Base-by-base conservation (phyloP, 805 yeast genomes). In the Saccharomycopsis capsularis region DNA sequence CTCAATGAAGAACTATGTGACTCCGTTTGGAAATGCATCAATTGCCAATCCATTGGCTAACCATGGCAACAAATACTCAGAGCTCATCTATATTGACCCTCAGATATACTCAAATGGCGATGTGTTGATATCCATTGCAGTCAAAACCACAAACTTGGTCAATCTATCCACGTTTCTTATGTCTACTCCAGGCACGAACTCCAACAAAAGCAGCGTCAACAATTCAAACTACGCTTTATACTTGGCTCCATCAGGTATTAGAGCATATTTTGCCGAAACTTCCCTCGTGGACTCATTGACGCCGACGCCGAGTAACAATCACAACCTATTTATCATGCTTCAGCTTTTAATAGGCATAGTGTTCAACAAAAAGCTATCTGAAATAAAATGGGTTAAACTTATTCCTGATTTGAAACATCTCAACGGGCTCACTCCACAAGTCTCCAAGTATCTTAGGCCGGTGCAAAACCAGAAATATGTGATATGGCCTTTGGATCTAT, bases 401-500 rank as follows among this genome's bases (percentile, higher is more conserved):
- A 71, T 81, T 3, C 93, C 93, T 2, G 79, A 82, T 55, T 60
- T 83, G 44, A 75, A 74, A 50, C 89, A 82, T 59, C 67, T 83
- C 54, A 82, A 81, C 61, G 85, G 83, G 21, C 73, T 78, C 55
- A 79, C 90, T 0, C 81, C 89, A 0, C 69, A 69, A 9, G 72
- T 85, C 2, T 68, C 88, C 11, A 68, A 70, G 22, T 84, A 75
- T 60, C 67, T 81, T 41, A 68, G 66, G 44, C 67, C 72, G 0
- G 78, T 77, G 2, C 70, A 68, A 27, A 76, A 75, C 55, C 69
- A 68, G 24, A 80, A 81, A 57, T 78, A 70, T 48, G 74, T 85
- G 1, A 63, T 78, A 40, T 85, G 95, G 95, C 95, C 95, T 0
- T 64, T 82, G 57, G 76, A 75, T 41, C 64, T 85, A 19, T 82